phyloP scores from a whole-genome alignment of 331 rosid species.

The Cucumis variabilis region DNA sequence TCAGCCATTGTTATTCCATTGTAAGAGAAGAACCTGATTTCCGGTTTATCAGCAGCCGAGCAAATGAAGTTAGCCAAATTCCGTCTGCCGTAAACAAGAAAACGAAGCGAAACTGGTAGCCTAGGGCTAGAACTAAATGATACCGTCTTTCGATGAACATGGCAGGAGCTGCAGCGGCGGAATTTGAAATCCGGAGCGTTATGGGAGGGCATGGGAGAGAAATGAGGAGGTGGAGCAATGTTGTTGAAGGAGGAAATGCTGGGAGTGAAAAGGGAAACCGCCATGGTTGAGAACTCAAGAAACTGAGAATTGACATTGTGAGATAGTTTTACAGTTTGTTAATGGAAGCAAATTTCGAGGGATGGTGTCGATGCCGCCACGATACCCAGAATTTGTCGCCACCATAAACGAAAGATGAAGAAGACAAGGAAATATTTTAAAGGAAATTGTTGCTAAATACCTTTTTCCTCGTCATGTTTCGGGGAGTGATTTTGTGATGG shows the following conservation, averaged over 20 bases:
- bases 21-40: conserved; percentile 59
- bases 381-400: conserved; percentile 16
- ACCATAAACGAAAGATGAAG: not conserved
- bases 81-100: conserved; percentile 25
- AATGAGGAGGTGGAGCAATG: conserved; percentile 31
- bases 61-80: conserved; percentile 51
- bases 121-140: conserved; percentile 29
- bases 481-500: no score
- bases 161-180: conserved; percentile 7
- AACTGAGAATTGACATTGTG: not conserved
- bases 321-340: not conserved
- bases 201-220: not conserved
- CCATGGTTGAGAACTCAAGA: conserved; percentile 1
- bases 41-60: conserved; percentile 78
- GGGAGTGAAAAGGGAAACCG: conserved; percentile 34
- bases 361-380: conserved; percentile 34
- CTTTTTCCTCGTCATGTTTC: no score
- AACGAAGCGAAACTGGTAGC: conserved; percentile 17
- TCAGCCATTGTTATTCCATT: not conserved
- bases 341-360: conserved; percentile 17
- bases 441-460: no score
- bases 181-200: conserved; percentile 30
- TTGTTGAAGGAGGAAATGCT: conserved; percentile 42
- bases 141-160: conserved; percentile 33
- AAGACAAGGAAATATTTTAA: no score